Base-by-base conservation (phyloP, 2,329 filamentous ascomycete species). In the Stagonosporopsis cucurbitacearum region DNA sequence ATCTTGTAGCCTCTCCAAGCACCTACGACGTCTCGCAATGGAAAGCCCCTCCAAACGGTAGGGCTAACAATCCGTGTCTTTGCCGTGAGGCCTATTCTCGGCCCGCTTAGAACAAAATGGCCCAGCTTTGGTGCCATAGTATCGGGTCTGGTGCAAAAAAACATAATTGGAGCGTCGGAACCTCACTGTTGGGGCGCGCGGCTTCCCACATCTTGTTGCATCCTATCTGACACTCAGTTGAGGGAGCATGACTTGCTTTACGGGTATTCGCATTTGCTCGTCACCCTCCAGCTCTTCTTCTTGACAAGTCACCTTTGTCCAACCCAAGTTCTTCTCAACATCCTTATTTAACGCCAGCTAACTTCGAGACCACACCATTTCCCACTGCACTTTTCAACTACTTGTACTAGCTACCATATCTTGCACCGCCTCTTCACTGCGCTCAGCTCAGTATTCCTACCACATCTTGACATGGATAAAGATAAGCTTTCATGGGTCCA, bases 241-340 rank as follows among this genome's bases (percentile, higher is more conserved):
- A 52, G 46, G 62, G 53, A 65, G 57, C 54, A 65, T 65, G 63
- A 64, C 58, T 55, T 58, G 45, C 56, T 25, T 59, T 48, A 59
- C 62, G 62, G 61, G 54, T 58, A 50, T 50, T 58, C 45, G 63
- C 63, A 61, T 57, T 32, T 50, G 49, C 55, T 51, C 37, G 51
- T 60, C 49, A 50, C 52, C 25, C 9, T 49, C 44, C 49, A 36
- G 26, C 40, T 53, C 54, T 44, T 45, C 28, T 40, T 49, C 28
- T 36, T 59, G 54, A 52, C 49, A 47, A 52, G 49, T 49, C 48
- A 47, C 42, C 40, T 32, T 43, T 56, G 48, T 51, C 48, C 37
- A 51, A 51, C 53, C 30, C 20, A 36, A 37, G 32, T 12, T 30
- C 19, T 17, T 42, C 23, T 37, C 53, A 32, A 35, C 7, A 41